A percentile compares a stretch with the other conserved stretches of the same genome.
These are phyloP conservation scores for Fusarium caatingaense DNA, from an alignment of 2,329 filamentous ascomycete genomes.

Conservation along the genomic window DNA sequence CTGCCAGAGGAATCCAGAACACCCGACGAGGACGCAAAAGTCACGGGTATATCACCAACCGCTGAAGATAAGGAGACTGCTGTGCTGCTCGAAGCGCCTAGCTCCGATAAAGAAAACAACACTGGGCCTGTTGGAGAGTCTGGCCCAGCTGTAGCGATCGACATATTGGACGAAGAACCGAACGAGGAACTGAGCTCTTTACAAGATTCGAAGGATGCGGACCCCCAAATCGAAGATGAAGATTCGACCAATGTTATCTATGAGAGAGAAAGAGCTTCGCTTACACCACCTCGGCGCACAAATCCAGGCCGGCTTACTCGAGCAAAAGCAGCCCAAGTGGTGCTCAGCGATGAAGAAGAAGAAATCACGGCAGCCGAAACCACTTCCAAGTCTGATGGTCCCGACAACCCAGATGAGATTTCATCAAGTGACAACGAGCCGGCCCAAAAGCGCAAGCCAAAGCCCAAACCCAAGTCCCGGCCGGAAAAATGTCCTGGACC, in stretches of 20 bases:
- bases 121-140: not conserved
- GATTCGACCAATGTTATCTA: not conserved
- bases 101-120: slow-evolving; percentile 3
- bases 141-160: not conserved
- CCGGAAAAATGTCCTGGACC: slow-evolving; percentile 44
- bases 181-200: not conserved
- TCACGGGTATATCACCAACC: not conserved
- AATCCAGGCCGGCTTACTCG: slow-evolving; percentile 24
- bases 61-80: not conserved
- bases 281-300: slow-evolving; percentile 7
- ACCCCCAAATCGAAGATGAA: not conserved
- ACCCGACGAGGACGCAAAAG: not conserved
- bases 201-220: not conserved
- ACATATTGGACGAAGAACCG: not conserved
- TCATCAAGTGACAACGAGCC: not conserved
- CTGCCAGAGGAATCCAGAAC: slow-evolving; percentile 1
- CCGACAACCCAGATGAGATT: not conserved
- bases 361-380: not conserved
- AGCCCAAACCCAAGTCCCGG: not conserved
- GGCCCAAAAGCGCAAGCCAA: slow-evolving; percentile 7
- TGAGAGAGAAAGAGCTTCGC: slow-evolving; percentile 6
- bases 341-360: slow-evolving; percentile 26
- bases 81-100: not conserved
- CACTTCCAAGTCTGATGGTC: not conserved
- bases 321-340: slow-evolving; percentile 2